Evolutionary conservation across 208 protist species (phyloP), one percentile per base, ranked within the genome.

Genomic region (Leishmania guyanensis): DNA sequence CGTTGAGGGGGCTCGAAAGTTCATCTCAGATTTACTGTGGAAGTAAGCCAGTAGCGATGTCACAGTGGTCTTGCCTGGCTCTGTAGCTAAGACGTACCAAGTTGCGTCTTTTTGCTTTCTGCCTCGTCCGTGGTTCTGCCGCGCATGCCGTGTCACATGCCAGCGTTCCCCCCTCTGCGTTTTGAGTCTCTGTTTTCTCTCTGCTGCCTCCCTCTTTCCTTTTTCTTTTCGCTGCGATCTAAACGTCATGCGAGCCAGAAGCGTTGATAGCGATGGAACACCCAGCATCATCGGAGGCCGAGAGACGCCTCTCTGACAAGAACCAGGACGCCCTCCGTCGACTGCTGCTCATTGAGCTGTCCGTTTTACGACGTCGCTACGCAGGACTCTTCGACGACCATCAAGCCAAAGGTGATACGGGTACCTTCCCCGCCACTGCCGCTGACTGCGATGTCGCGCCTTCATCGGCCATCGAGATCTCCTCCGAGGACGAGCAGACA

Each of bases 281-380:
- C 10, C 9, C 74, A 46, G 8, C 33, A 36, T 6, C 12, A 36
- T 33, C 74, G 3, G 36, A 39, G 10, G 16, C 53, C 1, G 56
- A 65, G 74, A 5, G 53, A 26, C 9, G 33, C 0, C 14, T 77
- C 2, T 43, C 74, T 48, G 36, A 51, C 17, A 43, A 74, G 60
- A 68, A 20, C 3, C 33, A 14, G 50, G 3, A 3, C 65, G 33
- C 69, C 72, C 66, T 81, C 9, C 76, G 82, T 33, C 82, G 82
- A 9, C 82, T 77, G 26, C 78, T 88, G 1, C 77, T 88, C 0
- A 82, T 88, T 33, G 80, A 88, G 69, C 74, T 88, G 36, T 85
- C 79, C 0, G 81, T 83, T 16, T 70, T 87, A 65, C 73, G 84
- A 0, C 58, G 71, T 2, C 82, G 82, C 60, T 85, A 85, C 60